Evolutionary conservation across 495 filamentous ascomycete genomes (phyloP).

Genomic region (Aspergillus leporis): DNA sequence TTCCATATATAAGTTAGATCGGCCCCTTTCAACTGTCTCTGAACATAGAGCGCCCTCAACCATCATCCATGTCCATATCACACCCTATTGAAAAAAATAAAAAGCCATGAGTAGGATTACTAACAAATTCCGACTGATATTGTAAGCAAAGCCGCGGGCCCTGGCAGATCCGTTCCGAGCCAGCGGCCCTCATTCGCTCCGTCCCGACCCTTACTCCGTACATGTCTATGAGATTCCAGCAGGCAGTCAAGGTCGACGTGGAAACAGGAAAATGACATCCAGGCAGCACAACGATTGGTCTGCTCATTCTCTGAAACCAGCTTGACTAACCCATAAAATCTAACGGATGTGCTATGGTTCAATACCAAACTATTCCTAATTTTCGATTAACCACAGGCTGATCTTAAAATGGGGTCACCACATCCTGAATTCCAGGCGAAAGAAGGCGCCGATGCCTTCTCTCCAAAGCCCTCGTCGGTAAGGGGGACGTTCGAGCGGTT

Average conservation of each 20-base stretch:
- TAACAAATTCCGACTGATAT: background rate
- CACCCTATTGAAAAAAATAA: background rate
- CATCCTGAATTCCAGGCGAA: background rate
- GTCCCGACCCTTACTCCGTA: background rate
- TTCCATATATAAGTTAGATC: background rate
- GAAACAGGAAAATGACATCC: background rate
- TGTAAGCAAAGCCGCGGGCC: background rate
- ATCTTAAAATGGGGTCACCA: background rate
- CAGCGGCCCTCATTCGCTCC: background rate
- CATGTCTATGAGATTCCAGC: background rate
- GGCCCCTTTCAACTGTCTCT: too few relatives aligned
- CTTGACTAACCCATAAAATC: background rate
- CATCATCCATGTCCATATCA: too few relatives aligned
- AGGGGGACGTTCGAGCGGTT: slow-evolving; percentile 10
- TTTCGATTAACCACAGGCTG: background rate
- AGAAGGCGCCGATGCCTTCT: background rate
- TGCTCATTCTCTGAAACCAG: background rate
- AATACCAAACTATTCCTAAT: background rate
- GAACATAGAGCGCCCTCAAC: too few relatives aligned
- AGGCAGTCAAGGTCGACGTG: background rate
- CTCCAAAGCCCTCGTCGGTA: background rate
- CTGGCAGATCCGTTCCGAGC: background rate
- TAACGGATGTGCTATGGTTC: background rate
- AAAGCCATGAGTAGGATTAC: background rate
- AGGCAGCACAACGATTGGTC: background rate